Evolutionary conservation across 1,284 basidiomycete species (phyloP), one percentile per base, ranked within the genome.

Genomic region (Marasmius fiardii): DNA sequence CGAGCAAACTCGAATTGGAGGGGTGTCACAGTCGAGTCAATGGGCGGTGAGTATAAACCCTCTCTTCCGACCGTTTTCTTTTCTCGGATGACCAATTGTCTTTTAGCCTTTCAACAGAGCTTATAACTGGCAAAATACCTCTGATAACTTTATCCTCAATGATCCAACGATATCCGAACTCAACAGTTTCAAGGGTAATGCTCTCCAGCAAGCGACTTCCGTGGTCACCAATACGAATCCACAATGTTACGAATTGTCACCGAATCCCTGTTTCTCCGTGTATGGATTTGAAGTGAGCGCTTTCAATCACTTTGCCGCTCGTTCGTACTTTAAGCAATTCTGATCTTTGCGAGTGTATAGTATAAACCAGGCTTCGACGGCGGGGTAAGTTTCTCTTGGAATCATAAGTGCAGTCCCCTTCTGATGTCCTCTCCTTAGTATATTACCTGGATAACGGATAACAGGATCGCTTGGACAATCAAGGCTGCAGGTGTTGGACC

Each of bases 371-470:
- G 56, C 50, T 56, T 14, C n/a, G 50, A 56, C 35, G 21, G 47
- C 20, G 41, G 26, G 37, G 55, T 52, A 23, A 44, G 55, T 41
- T 31, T 14, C 43, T 35, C 6, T 14, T 33, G 24, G 28, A 3
- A 24, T 26, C 21, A 26, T 24, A 47, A 3, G 21, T 26, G 44
- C 20, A 16, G 23, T 16, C 2, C 24, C 11, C 6, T 11, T 24
- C 21, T 20, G 23, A 11, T 44, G 11, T 47, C 26, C 7, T 21
- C 11, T 20, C 6, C 10, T 34, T 49, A 82, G 78, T 88, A 89
- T 62, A 87, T 91, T 59, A 81, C 83, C 14, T 92, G 90, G 89
- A 66, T 87, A 49, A 76, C 81, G 51, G 72, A 83, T 60, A 76
- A 75, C 58, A 71, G 78, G 57, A 72, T 72, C 44, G 75, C 84